Base-by-base conservation (phyloP, 2,329 filamentous ascomycete species). In the Monilinia vaccinii-corymbosi region DNA sequence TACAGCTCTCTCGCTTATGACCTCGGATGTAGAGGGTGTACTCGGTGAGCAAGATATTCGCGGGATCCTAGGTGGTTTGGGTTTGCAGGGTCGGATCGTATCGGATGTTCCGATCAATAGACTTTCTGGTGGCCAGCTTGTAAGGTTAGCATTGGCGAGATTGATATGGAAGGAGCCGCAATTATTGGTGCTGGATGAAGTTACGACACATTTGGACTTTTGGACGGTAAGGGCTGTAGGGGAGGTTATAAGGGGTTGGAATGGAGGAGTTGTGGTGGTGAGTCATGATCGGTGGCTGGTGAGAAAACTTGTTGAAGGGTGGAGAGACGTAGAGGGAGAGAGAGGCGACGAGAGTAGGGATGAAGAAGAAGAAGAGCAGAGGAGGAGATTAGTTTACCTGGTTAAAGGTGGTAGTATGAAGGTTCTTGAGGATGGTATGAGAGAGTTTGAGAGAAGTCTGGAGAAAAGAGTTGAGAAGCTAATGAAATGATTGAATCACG, bases 161-260 rank as follows among this genome's bases (percentile, higher is more conserved):
- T 88, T 91, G 68, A 92, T 96, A 86, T 96, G 91, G 91, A 96
- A 96, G 78, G 96, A 96, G 79, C 94, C 94, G 0, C 94, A 99
- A 76, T 77, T 99, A 69, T 83, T 99, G 61, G 91, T 97, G 32
- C 86, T 97, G 18, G 93, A 97, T 82, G 93, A 97, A 77, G 93
- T 94, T 56, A 97, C 94, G 71, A 99, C 90, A 1, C 91, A 96
- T 75, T 78, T 95, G 45, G 91, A 95, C 71, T 89, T 88, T 63
- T 84, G 94, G 73, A 93, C 88, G 0, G 88, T 93, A 28, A 81
- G 83, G 9, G 88, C 87, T 2, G 73, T 95, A 58, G 79, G 87
- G 0, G 78, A 81, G 28, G 87, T 86, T 2, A 71, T 95, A 63
- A 78, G 80, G 16, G 75, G 75, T 3, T 95, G 88, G 79, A 80